These are phyloP conservation scores for Metschnikowia vanudenii DNA, from an alignment of 805 yeast species.

Conservation along the genomic window DNA sequence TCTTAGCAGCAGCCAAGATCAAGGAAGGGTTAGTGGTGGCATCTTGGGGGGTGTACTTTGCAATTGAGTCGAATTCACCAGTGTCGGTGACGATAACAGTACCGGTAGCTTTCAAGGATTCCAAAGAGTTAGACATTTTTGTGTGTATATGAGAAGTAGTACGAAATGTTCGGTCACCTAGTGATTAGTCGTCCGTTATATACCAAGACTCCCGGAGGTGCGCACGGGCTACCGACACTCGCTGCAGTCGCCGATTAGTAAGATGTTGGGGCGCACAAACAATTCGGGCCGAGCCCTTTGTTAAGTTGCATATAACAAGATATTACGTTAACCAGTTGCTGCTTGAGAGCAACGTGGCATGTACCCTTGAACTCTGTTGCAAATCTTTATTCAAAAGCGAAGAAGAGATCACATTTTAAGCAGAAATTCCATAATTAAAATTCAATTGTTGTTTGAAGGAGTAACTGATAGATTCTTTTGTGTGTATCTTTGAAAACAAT, in stretches of 20 bases:
- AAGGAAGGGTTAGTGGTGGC: conserved; percentile 98
- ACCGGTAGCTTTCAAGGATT: conserved; percentile 90
- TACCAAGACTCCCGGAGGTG: conserved; percentile 1
- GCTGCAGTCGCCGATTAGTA: conserved; percentile 15
- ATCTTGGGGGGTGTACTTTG: conserved; percentile 97
- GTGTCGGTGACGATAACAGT: conserved; percentile 98
- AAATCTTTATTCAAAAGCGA: no score
- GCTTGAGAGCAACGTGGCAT: not conserved
- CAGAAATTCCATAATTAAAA: no score
- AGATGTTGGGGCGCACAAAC: conserved; percentile 2
- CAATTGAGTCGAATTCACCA: conserved; percentile 97
- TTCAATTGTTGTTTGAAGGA: no score
- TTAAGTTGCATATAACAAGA: not conserved
- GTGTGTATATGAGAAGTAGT: no score
- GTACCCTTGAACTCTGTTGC: no score
- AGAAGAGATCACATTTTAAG: no score
- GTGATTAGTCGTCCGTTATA: conserved; percentile 10
- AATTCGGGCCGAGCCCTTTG: conserved; percentile 7
- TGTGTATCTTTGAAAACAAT: no score
- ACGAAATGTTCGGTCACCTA: not conserved
- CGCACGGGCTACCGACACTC: conserved; percentile 14
- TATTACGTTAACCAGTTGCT: not conserved
- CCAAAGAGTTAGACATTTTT: conserved; percentile 64
- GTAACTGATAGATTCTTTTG: no score
- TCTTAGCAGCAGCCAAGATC: conserved; percentile 92